Conservation (phyloP, 345 rosid genomes). For the Bretschneidera sinensis region DNA sequence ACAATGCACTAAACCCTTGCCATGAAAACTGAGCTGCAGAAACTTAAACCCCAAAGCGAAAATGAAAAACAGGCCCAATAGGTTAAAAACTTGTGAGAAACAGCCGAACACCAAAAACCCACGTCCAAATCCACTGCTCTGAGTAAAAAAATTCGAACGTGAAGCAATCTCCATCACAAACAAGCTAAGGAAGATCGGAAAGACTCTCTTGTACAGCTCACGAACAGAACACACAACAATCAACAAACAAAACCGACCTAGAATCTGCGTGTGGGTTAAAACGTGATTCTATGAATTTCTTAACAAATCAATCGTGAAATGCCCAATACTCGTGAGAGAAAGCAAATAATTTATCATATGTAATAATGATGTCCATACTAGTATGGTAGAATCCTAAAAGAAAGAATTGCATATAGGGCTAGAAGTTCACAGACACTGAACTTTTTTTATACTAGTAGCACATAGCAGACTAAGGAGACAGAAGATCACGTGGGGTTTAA, state of each 20-base stretch:
- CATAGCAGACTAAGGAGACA: background rate
- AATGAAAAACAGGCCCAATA: conserved; percentile 34
- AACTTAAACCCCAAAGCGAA: conserved; percentile 33
- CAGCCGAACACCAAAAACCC: conserved; percentile 39
- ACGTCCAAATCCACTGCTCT: conserved; percentile 29
- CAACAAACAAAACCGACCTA: background rate
- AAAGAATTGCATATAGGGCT: background rate
- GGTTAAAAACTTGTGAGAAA: conserved; percentile 28
- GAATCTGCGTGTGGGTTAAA: background rate
- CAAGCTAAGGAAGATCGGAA: background rate
- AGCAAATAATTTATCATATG: background rate
- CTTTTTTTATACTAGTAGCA: background rate
- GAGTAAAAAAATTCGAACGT: conserved; percentile 26
- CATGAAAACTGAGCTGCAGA: conserved; percentile 25
- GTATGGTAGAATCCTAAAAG: background rate
- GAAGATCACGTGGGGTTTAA: background rate
- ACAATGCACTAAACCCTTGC: conserved; percentile 22
- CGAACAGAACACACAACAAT: background rate
- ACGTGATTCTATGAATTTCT: background rate
- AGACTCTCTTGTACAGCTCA: too few species aligned
- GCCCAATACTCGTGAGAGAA: background rate
- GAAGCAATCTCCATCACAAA: conserved; percentile 41
- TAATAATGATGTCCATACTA: background rate
- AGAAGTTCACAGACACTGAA: background rate
- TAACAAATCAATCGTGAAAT: background rate